These are phyloP conservation scores for Phytopythium montanum DNA, from an alignment of 352 stramenopile genomes.

Conservation along the genomic window DNA sequence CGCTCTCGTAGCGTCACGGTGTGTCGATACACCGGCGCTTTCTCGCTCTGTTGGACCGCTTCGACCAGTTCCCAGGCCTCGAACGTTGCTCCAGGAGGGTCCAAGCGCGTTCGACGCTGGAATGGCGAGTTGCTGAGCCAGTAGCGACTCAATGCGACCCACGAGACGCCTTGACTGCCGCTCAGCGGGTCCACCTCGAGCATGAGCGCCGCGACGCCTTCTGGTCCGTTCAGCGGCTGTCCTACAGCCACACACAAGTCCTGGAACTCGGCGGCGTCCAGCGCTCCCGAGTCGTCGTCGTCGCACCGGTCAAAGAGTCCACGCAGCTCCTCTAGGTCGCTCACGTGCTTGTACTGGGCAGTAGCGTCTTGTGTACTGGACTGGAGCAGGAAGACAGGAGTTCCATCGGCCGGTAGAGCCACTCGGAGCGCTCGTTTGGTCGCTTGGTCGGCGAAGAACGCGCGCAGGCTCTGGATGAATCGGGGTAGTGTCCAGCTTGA, in stretches of 20 bases:
- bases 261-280: conserved; percentile 52
- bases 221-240: conserved; percentile 21
- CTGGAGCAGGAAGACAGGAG: conserved; percentile 12
- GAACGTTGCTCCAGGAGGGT: conserved; percentile 11
- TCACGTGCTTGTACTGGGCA: neutral
- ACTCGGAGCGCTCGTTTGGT: conserved; percentile 9
- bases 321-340: conserved; percentile 35
- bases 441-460: conserved; percentile 20
- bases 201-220: conserved; percentile 34
- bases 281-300: conserved; percentile 41
- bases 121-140: conserved; percentile 50
- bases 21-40: conserved; percentile 30
- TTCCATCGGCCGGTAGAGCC: conserved; percentile 11
- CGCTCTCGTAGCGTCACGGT: conserved; percentile 31
- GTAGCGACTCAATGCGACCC: conserved; percentile 47
- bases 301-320: conserved; percentile 54
- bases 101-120: conserved; percentile 36
- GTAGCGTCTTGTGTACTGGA: neutral
- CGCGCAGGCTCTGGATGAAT: conserved; percentile 33
- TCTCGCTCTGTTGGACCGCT: conserved; percentile 16
- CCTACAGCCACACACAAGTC: conserved; percentile 57
- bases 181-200: conserved; percentile 33
- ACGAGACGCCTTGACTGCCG: conserved; percentile 25
- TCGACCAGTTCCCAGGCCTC: conserved; percentile 47
- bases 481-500: conserved; percentile 42